phyloP scores from a whole-genome alignment of 768 basidiomycete genomes.

The Leccinum obscurum region DNA sequence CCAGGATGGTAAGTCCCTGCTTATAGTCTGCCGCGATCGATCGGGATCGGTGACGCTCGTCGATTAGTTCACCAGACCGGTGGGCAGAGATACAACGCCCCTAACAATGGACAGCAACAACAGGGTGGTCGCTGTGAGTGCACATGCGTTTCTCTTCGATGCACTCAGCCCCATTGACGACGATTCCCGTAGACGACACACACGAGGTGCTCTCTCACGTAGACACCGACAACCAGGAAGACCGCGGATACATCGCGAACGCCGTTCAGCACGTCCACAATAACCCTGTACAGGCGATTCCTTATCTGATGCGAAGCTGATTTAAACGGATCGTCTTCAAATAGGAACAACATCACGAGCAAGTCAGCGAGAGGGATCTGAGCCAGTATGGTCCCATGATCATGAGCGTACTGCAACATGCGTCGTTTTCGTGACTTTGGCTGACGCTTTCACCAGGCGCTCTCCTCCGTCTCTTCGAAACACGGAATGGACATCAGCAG shows the following conservation, averaged over 20 bases:
- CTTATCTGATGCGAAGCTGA: background rate
- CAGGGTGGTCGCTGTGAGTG: conserved; percentile 29
- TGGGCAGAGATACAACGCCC: conserved; percentile 61
- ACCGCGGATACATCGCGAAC: conserved; percentile 12
- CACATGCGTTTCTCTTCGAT: background rate
- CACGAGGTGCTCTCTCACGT: conserved; percentile 62
- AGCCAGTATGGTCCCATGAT: conserved; percentile 24
- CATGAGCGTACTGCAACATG: conserved; percentile 8
- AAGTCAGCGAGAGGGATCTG: conserved; percentile 12
- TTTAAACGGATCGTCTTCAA: conserved; percentile 1
- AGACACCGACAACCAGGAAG: conserved; percentile 8
- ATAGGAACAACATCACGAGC: conserved; percentile 19
- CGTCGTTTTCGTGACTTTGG: background rate
- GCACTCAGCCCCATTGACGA: conserved; percentile 8
- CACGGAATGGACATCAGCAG: conserved; percentile 36
- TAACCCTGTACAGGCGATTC: conserved; percentile 17
- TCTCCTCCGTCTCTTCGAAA: conserved; percentile 14
- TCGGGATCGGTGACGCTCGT: conserved; percentile 7
- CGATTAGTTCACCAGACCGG: conserved; percentile 55
- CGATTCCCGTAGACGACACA: conserved; percentile 51
- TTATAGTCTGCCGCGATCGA: background rate
- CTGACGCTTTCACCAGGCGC: conserved; percentile 19
- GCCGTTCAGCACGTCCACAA: conserved; percentile 24
- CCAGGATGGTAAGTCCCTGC: conserved; percentile 5
- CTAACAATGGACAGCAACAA: conserved; percentile 41